These are phyloP conservation scores for Boletus hoseneyae DNA, from an alignment of 1,284 basidiomycete species.

Conservation along the genomic window DNA sequence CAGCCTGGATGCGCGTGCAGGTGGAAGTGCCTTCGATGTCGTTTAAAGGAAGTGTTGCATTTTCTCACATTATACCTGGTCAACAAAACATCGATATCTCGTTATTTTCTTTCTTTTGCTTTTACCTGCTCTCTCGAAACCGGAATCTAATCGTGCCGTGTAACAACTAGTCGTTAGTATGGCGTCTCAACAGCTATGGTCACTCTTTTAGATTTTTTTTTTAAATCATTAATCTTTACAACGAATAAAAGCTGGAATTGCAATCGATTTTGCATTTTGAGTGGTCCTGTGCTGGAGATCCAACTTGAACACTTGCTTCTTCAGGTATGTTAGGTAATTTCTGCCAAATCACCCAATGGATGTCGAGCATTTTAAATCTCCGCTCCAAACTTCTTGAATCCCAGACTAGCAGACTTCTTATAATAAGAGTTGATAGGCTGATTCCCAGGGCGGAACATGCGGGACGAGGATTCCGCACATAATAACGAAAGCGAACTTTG, in stretches of 20 bases:
- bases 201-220: conserved; percentile 26
- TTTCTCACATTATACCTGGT: no score
- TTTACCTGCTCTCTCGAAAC: neutral
- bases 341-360: no score
- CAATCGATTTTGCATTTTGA: conserved; percentile 5
- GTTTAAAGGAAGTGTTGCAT: conserved; percentile 33
- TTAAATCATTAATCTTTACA: conserved; percentile 21
- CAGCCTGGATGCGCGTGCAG: conserved; percentile 54
- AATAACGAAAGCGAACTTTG: neutral
- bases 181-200: conserved; percentile 14
- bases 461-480: conserved; percentile 11
- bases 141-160: conserved; percentile 14
- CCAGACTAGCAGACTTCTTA: no score
- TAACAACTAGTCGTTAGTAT: conserved; percentile 23
- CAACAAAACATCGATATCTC: no score
- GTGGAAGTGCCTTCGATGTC: conserved; percentile 53
- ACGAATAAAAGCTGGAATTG: conserved; percentile 12
- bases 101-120: neutral
- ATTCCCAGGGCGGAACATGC: conserved; percentile 10
- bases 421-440: no score
- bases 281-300: neutral
- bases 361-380: neutral
- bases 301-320: conserved; percentile 15
- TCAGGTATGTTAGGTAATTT: conserved; percentile 1
- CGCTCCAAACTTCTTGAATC: no score